Evolutionary conservation across 1,139 yeast species (phyloP).

Genomic region (Yamadazyma kanchanaburiensis): DNA sequence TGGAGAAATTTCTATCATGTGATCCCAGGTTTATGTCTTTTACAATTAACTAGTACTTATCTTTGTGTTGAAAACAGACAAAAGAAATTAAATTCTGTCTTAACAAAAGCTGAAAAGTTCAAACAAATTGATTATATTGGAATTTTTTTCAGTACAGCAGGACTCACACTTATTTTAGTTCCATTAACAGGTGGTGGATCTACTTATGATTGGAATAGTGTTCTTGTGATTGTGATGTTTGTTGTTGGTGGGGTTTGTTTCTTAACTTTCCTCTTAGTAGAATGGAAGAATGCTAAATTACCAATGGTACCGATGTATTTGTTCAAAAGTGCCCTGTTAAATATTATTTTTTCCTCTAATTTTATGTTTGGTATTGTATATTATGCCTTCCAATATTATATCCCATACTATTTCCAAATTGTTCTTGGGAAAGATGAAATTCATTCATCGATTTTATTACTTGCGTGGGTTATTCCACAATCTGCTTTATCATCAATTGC

Average conservation of each 20-base stretch:
- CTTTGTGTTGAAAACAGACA: conserved; percentile 20
- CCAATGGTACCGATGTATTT: conserved; percentile 57
- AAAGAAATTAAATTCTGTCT: conserved; percentile 18
- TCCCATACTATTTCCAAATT: conserved; percentile 51
- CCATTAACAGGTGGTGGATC: conserved; percentile 58
- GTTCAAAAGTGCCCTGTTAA: conserved; percentile 34
- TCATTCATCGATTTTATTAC: conserved; percentile 34
- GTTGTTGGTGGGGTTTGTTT: conserved; percentile 43
- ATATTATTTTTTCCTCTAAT: conserved; percentile 39
- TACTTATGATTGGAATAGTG: conserved; percentile 48
- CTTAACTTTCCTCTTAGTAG: conserved; percentile 38
- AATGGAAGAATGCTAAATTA: conserved; percentile 44
- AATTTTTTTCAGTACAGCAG: conserved; percentile 39
- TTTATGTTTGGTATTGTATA: conserved; percentile 50
- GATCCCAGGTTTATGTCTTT: conserved; percentile 40
- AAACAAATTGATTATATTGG: conserved; percentile 49
- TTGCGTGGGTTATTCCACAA: conserved; percentile 44
- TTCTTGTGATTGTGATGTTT: conserved; percentile 43
- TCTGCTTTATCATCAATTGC: conserved; percentile 36
- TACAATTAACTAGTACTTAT: conserved; percentile 24
- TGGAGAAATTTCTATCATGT: conserved; percentile 54
- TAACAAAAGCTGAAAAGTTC: conserved; percentile 28
- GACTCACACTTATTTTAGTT: conserved; percentile 42
- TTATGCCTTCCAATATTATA: conserved; percentile 41
- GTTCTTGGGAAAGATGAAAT: conserved; percentile 40